Evolutionary conservation across 192 early-diverging fungal species (phyloP).

Genomic region (Lunasporangiospora selenospora): DNA sequence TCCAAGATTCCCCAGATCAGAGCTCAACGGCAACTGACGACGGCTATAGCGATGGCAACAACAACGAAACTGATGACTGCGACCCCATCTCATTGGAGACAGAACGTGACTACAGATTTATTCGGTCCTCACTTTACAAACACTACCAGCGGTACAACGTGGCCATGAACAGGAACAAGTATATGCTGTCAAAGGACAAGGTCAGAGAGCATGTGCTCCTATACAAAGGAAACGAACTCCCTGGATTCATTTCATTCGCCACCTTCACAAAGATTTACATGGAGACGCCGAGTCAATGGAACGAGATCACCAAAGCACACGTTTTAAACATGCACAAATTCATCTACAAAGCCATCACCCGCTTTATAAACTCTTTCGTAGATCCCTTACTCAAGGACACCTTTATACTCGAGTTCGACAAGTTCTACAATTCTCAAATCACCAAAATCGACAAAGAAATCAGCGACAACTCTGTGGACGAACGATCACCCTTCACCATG

Average conservation of each 20-base stretch:
- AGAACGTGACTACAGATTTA: slow-evolving; percentile 12
- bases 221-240: slow-evolving; percentile 35
- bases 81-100: neutral
- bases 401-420: slow-evolving; percentile 30
- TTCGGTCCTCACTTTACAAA: slow-evolving; percentile 23
- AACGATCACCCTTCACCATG: slow-evolving; percentile 29
- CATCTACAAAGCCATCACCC: slow-evolving; percentile 18
- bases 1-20: neutral
- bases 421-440: slow-evolving; percentile 27
- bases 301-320: slow-evolving; percentile 25
- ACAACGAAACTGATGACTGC: neutral
- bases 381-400: slow-evolving; percentile 27
- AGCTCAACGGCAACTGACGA: neutral
- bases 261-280: slow-evolving; percentile 37
- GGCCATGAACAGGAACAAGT: slow-evolving; percentile 27
- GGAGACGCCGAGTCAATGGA: slow-evolving; percentile 23
- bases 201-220: slow-evolving; percentile 21
- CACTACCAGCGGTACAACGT: slow-evolving; percentile 21
- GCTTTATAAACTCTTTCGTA: slow-evolving; percentile 12
- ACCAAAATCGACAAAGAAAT: slow-evolving; percentile 21
- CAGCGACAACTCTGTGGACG: slow-evolving; percentile 26
- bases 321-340: slow-evolving; percentile 23
- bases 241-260: slow-evolving; percentile 34
- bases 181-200: slow-evolving; percentile 22
- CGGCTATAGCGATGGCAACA: neutral